Evolutionary conservation across 805 yeast genomes (phyloP), one percentile per base, ranked within the genome.

Genomic region (Ogataea pilisensis): DNA sequence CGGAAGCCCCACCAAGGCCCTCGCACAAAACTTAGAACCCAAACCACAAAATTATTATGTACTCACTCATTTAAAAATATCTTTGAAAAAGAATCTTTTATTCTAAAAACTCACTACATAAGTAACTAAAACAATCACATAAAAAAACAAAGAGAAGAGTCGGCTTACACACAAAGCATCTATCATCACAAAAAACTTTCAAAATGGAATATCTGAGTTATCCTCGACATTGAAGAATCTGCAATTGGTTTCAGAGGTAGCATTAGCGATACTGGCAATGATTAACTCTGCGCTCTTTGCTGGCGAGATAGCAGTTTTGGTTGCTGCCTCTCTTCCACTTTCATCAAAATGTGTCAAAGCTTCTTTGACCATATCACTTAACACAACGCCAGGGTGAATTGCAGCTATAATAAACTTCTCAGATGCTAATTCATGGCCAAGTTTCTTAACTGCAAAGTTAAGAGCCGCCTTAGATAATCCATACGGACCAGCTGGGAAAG

Each of bases 311-410:
- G 17, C 17, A 21, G 4, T 16, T 3, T 14, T 7, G 11, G 8
- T 8, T 6, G 13, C 8, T 6, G 13, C 30, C 7, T 9, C 28
- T 6, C n/a, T 8, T 19, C 8, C 11, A 7, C 11, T 11, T 14
- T 33, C 27, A 7, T 8, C 8, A 21, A 33, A 18, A 11, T 13
- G 11, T 14, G 19, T n/a, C 16, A 39, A 3, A 19, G 33, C 22
- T 14, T 19, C 30, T 3, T 27, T 40, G 4, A 55, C 61, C 63
- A 61, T 57, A 37, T 68, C 72, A 27, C 66, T 64, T n/a, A 39
- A 13, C 11, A 69, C 71, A 9, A 57, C 27, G 27, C 74, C 73
- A 0, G 75, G 75, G 38, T 65, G 67, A 13, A 66, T 12, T 9
- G 66, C 47, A 18, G 64, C 45, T 31, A 61, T 54, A 11, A 51